Evolutionary conservation across 306 rosid species (phyloP).

Genomic region (apple (Malus domestica)): DNA sequence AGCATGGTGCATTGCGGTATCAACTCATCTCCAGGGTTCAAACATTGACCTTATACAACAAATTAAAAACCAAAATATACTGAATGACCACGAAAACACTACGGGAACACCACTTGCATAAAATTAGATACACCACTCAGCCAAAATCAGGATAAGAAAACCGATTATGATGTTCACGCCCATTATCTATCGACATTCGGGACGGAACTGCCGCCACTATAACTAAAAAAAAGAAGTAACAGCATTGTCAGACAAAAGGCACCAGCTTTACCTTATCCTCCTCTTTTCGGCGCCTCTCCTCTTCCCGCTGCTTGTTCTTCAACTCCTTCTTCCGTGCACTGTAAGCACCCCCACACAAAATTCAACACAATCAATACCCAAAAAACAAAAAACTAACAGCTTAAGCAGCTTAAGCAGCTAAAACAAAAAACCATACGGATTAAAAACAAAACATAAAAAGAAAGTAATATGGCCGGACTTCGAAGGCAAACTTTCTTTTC

Average conservation of each 20-base stretch:
- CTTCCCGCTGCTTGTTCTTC: constrained; percentile 68
- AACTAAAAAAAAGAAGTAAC: background rate
- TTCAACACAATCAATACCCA: background rate
- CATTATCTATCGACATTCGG: background rate
- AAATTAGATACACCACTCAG: background rate
- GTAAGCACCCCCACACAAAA: constrained; percentile 2
- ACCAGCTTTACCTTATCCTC: constrained; percentile 78
- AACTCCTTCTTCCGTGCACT: constrained; percentile 74
- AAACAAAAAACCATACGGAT: background rate
- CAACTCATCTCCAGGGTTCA: background rate
- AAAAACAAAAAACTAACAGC: background rate
- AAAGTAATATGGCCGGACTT: background rate
- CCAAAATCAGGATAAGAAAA: background rate
- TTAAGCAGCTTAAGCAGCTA: background rate
- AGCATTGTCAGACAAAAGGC: background rate
- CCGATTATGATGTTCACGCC: background rate
- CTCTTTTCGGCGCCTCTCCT: constrained; percentile 62
- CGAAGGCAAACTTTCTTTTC: background rate
- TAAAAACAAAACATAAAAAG: background rate
- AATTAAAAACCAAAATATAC: background rate
- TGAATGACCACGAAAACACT: background rate
- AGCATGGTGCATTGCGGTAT: background rate
- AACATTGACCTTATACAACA: background rate
- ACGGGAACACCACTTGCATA: background rate
- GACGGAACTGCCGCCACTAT: background rate